These are phyloP conservation scores for Amphicarpaea edgeworthii DNA, from an alignment of 306 rosid genomes.

Conservation along the genomic window DNA sequence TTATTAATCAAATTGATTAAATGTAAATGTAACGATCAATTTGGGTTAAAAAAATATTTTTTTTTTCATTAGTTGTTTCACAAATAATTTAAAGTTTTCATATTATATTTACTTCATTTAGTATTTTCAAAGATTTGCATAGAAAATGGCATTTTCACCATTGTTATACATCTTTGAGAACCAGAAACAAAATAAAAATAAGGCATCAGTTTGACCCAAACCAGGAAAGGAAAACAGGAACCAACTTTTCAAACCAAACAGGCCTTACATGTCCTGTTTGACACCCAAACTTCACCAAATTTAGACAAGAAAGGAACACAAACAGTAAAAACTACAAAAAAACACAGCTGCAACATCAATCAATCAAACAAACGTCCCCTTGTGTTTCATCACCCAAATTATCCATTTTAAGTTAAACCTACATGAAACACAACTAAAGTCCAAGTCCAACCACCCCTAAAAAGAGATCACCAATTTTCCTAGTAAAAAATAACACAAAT, in stretches of 20 bases:
- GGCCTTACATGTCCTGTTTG: neutral
- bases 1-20: neutral
- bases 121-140: neutral
- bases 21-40: neutral
- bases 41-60: neutral
- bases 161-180: neutral
- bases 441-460: neutral
- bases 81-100: neutral
- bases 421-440: neutral
- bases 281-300: neutral
- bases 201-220: neutral
- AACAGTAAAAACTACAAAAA: neutral
- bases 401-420: neutral
- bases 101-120: neutral
- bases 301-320: slow-evolving; percentile 5
- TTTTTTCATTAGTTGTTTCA: neutral
- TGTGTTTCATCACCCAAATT: neutral
- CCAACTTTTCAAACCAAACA: neutral
- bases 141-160: neutral
- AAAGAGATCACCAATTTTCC: neutral
- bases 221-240: neutral
- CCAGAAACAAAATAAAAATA: neutral
- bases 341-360: slow-evolving; percentile 15
- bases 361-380: neutral
- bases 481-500: neutral